Base-by-base conservation (phyloP, 2,329 filamentous ascomycete genomes). In the Zymoseptoria pseudotritici region DNA sequence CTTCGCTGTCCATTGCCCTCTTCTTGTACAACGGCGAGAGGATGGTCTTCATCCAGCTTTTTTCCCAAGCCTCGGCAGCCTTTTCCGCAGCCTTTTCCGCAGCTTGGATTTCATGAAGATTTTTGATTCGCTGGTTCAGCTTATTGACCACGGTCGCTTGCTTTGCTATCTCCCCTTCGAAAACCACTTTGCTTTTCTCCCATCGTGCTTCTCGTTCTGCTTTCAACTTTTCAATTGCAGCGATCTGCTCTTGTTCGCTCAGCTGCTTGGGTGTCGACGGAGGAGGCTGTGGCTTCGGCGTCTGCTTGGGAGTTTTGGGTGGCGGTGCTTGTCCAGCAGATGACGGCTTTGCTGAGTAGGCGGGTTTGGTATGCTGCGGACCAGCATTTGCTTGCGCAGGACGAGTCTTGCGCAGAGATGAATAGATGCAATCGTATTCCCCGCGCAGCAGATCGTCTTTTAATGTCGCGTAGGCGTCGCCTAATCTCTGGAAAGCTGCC, bases 401-500 rank as follows among this genome's bases (percentile, higher is more conserved):
- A 3, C 31, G 31, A 11, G 31, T 13, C 31, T 36, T 36, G 31
- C 31, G 31, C 9, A 36, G 9, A 11, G 63, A 67, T 17, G 67
- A 67, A 55, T 75, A 75, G 22, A 71, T 64, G 55, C 65, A 60
- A 53, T 76, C 69, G 65, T 76, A 76, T 8, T 29, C 57, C 62
- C 65, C 66, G 11, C 73, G 73, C 63, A 68, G 63, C 50, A 4
- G 57, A 59, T 66, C 66, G 56, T 75, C 69, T 21, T 69, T 72
- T 53, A 75, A 64, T n/a, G 71, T 75, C 57, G 74, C 72, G 58
- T 75, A 75, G 36, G 74, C 74, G 64, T 46, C 55, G 56, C 46
- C 62, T 20, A 76, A 68, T 74, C 75, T 58, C 68, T 76, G 72
- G 60, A 76, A 75, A 58, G 66, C 66, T 65, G 69, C 61, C 21